phyloP scores from a whole-genome alignment of 192 early-diverging fungal genomes.

The Lobosporangium transversale region DNA sequence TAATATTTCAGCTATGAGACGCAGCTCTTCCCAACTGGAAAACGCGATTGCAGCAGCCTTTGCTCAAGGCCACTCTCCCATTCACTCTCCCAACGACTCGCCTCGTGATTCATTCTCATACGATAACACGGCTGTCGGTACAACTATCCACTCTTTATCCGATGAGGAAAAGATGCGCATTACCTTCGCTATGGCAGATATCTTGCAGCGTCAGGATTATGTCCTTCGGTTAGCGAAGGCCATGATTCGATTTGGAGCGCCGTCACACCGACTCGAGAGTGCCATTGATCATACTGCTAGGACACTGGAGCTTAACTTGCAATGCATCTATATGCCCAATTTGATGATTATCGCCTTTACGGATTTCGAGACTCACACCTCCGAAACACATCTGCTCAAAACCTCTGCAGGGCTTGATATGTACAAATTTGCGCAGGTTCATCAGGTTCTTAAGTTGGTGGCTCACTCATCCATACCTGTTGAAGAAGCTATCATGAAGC shows the following conservation, averaged over 20 bases:
- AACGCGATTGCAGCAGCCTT: slow-evolving; percentile 6
- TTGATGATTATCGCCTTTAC: slow-evolving; percentile 79
- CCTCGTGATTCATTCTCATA: slow-evolving; percentile 40
- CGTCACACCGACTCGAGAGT: slow-evolving; percentile 71
- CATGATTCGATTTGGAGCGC: slow-evolving; percentile 75
- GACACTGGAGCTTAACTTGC: slow-evolving; percentile 70
- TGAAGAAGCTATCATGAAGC: slow-evolving; percentile 70
- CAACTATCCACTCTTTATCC: slow-evolving; percentile 38
- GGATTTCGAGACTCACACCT: slow-evolving; percentile 76
- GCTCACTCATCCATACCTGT: slow-evolving; percentile 72
- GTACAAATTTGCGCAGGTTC: slow-evolving; percentile 73
- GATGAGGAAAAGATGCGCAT: slow-evolving; percentile 63
- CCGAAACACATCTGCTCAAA: slow-evolving; percentile 81
- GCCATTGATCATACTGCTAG: slow-evolving; percentile 63
- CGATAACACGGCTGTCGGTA: slow-evolving; percentile 10
- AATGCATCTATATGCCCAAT: slow-evolving; percentile 75
- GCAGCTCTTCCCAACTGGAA: slow-evolving; percentile 4
- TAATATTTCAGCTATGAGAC: not conserved
- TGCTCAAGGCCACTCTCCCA: slow-evolving; percentile 24
- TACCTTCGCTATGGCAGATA: slow-evolving; percentile 72
- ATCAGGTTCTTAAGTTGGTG: slow-evolving; percentile 69
- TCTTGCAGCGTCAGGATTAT: slow-evolving; percentile 76
- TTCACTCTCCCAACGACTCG: slow-evolving; percentile 36
- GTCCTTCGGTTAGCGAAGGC: slow-evolving; percentile 68
- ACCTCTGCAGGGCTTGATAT: slow-evolving; percentile 72